phyloP scores from a whole-genome alignment of 2,329 filamentous ascomycete genomes.

The Sporothrix inflata region DNA sequence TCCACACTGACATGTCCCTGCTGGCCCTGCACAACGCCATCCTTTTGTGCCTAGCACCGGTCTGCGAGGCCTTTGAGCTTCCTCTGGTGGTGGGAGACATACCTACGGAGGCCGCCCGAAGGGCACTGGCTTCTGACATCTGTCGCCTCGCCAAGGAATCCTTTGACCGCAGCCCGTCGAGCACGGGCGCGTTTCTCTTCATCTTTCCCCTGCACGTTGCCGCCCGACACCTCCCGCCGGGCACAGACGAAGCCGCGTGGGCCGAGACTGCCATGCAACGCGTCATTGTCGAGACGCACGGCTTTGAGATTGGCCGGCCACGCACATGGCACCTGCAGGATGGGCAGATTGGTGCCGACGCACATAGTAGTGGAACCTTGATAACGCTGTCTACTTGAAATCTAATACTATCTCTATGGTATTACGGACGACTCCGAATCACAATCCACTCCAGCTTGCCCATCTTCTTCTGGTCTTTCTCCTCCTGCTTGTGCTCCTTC shows the following conservation, averaged over 20 bases:
- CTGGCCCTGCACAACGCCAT: neutral
- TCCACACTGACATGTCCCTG: neutral
- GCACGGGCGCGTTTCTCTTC: neutral
- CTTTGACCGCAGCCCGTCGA: neutral
- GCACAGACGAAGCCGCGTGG: neutral
- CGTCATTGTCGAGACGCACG: conserved; percentile 9
- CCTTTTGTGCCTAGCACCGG: neutral
- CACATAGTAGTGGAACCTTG: neutral
- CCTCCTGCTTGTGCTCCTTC: neutral
- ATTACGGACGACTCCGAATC: neutral
- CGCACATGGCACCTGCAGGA: neutral
- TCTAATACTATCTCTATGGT: neutral
- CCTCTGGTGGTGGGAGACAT: neutral
- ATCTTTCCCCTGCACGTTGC: conserved; percentile 2
- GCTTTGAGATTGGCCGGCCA: conserved; percentile 12
- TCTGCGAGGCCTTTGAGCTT: neutral
- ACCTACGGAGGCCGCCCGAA: neutral
- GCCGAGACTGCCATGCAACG: neutral
- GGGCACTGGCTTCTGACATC: neutral
- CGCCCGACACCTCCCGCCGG: neutral
- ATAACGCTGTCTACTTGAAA: neutral
- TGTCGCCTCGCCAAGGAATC: neutral
- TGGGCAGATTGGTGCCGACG: neutral
- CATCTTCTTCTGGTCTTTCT: neutral
- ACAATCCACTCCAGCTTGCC: neutral